Base-by-base conservation (phyloP, 331 rosid genomes). In the Pyrus hybrid region DNA sequence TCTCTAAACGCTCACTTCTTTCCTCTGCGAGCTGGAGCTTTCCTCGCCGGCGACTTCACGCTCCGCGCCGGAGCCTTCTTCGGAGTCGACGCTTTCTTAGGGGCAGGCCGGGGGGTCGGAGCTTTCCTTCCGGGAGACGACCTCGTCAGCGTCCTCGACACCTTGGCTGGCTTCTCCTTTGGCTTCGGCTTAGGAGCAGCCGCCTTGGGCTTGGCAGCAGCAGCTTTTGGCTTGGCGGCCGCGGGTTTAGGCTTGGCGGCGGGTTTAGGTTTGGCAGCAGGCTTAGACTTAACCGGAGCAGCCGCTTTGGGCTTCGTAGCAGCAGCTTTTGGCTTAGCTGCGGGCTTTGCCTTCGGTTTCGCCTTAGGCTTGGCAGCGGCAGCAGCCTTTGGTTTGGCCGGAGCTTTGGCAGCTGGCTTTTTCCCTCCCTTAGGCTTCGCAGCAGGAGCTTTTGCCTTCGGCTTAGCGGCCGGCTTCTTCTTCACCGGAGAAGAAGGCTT, bases 71-170 rank as follows among this genome's bases (percentile, higher is more conserved):
- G 82, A 1, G 90, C 82, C 56, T 87, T 87, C 83, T 83, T 85
- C 0, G 79, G 49, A 0, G 81, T 73, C 6, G 84, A 54, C 1
- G 82, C 90, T 67, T 82, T 87, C 87, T 86, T 86, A 8, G 74
- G 63, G 0, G 67, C 83, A 2, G 87, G 68, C 33, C 82, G 88
- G 0, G 91, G 63, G 5, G 87, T 79, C 22, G 95, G 80, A 1
- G 89, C 88, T 63, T 58, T 86, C 70, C 67, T 86, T 45, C 91
- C 93, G 0, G 95, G 97, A 0, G 93, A 77, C 1, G 91, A 85
- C 47, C 95, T 87, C 66, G 95, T 83, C 62, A 93, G 85, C 0
- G 93, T 91, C 66, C 95, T 83, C 1, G 95, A 49, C 3, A 79
- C 93, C 84, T 92, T 92, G 0, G 88, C 88, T 0, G 96, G 92